Evolutionary conservation across 75 land plant species (phyloP).

Genomic region (Adiantum capillusveneris): DNA sequence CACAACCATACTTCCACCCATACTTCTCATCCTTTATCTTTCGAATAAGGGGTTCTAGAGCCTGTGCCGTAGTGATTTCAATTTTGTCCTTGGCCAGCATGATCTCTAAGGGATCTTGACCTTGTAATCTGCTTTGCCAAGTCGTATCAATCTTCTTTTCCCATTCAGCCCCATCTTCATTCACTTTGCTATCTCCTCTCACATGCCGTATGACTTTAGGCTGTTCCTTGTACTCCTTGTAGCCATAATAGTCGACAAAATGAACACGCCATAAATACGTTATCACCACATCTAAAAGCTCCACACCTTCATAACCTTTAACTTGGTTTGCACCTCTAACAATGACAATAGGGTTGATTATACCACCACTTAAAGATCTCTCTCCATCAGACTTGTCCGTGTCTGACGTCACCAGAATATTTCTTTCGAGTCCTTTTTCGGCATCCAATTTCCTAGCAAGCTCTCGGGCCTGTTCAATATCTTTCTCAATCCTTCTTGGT

Average conservation of each 20-base stretch:
- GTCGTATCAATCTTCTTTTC: slow-evolving; percentile 81
- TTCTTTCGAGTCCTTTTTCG: slow-evolving; percentile 90
- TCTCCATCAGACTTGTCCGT: slow-evolving; percentile 53
- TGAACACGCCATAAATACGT: slow-evolving; percentile 96
- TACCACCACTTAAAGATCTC: slow-evolving; percentile 50
- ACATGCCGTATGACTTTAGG: slow-evolving; percentile 90
- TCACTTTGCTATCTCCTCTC: slow-evolving; percentile 52
- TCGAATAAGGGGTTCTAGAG: slow-evolving; percentile 80
- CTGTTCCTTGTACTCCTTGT: slow-evolving; percentile 60
- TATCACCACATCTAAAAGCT: slow-evolving; percentile 76
- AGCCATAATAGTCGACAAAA: slow-evolving; percentile 94
- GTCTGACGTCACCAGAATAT: slow-evolving; percentile 51
- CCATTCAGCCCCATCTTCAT: slow-evolving; percentile 57
- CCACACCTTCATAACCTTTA: slow-evolving; percentile 88
- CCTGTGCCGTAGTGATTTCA: slow-evolving; percentile 70
- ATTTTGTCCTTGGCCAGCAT: slow-evolving; percentile 92
- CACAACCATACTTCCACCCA: slow-evolving; percentile 99
- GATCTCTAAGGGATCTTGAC: slow-evolving; percentile 76
- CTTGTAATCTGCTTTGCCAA: slow-evolving; percentile 78
- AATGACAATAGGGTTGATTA: slow-evolving; percentile 81
- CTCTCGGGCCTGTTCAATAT: slow-evolving; percentile 70
- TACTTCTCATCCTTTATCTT: slow-evolving; percentile 99
- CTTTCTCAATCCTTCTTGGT: slow-evolving; percentile 66
- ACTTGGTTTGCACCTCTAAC: slow-evolving; percentile 78
- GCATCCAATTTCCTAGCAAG: slow-evolving; percentile 77